Base-by-base conservation (phyloP, 805 yeast genomes). In the Candida jianshihensis region DNA sequence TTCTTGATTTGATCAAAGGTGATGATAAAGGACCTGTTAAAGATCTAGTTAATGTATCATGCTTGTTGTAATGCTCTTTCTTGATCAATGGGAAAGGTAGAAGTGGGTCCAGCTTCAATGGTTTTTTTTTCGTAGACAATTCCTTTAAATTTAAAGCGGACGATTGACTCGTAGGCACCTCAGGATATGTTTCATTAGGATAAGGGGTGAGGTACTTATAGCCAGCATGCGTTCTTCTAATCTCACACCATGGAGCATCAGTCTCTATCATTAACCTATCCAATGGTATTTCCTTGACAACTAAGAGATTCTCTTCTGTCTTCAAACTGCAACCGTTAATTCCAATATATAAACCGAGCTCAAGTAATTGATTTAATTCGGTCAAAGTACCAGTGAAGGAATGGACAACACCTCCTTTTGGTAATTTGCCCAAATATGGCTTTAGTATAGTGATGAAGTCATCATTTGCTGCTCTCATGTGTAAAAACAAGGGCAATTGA, bases 181-280 rank as follows among this genome's bases (percentile, higher is more conserved):
- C 44, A 1, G 84, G 84, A 44, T 76, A 79, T 38, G 64, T 73
- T 13, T 56, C 61, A 49, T 74, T 78, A 4, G 85, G 85, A 43
- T 74, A 72, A 8, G 62, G 51, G 0, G 76, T 60, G 21, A 88
- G 54, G 42, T 64, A 70, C 43, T 73, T 62, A 59, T 73, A 76
- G 13, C 92, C 73, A 3, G 87, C 86, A 55, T 87, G 96, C 9
- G 92, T 71, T 46, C 75, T 83, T 40, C 94, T 69, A 31, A 92
- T 75, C 53, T 89, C 97, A 63, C 99, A 92, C 98, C 98, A 92
- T 1, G 99, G 98, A 4, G 97, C 88, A 60, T 92, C 98, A 0
- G 97, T 90, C 55, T 92, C 99, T 9, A 92, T 71, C 70, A 90
- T 60, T 30, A 92, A 57, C 49, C 68, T 71, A 5, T 78, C 75